Evolutionary conservation across 805 yeast genomes (phyloP), one percentile per base, ranked within the genome.

Genomic region (Saturnispora zaruensis): DNA sequence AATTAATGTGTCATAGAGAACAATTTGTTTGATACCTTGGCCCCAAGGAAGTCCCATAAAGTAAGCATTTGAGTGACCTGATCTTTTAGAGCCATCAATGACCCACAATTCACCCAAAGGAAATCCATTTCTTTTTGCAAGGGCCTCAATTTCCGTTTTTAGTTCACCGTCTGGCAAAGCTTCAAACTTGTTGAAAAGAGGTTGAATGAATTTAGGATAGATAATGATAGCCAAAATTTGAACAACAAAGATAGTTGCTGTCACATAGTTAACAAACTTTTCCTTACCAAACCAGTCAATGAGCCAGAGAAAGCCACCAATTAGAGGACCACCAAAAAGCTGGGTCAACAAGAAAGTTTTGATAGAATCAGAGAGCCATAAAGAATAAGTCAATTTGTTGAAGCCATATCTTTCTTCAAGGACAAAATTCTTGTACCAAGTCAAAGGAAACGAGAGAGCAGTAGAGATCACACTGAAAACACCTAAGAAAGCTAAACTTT

Each of bases 61-160:
- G 66, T 88, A 91, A 41, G 99, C 99, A 64, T 93, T 93, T 7
- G 98, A 91, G 68, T 93, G 99, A 6, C 95, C 80, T 1, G 96
- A 87, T 72, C 98, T 84, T 64, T 85, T 87, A 40, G 98, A 90
- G n/a, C 98, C 97, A 66, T 93, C 99, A 63, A 90, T 81, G 44
- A 90, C 97, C 60, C 78, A 87, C 49, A 93, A 72, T 61, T 88
- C 81, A 50, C 83, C 78, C 62, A 91, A 77, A 53, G 99, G 99
- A 79, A 93, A 93, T 33, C 79, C 72, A 62, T 87, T 84, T 48
- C 75, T 68, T 14, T 71, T 63, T 18, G 98, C 96, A 55, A 93
- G 77, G 16, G 77, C 72, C 66, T 89, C 95, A 66, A 93, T 88
- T 5, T 85, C 80, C 9, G 76, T 68, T 65, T 87, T 87, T 69